Conservation (phyloP, 345 rosid species). For the Syzygium grande region DNA sequence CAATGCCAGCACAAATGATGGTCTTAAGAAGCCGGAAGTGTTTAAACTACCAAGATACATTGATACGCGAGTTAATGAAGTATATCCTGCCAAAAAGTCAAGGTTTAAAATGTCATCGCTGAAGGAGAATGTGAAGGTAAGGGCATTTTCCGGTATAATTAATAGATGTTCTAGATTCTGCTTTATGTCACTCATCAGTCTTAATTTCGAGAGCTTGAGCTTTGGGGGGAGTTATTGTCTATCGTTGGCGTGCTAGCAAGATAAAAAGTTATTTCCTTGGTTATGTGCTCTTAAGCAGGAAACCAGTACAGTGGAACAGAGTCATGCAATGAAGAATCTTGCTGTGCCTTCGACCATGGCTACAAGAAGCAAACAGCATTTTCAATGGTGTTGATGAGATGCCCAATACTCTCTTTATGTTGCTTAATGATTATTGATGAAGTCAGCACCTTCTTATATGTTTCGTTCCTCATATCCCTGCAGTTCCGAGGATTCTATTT, state of each 20-base stretch:
- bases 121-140: conserved; percentile 71
- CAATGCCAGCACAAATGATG: conserved; percentile 25
- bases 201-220: neutral
- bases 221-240: too few species aligned
- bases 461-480: conserved; percentile 3
- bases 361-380: conserved; percentile 39
- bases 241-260: neutral
- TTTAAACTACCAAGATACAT: conserved; percentile 52
- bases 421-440: neutral
- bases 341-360: conserved; percentile 45
- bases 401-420: neutral
- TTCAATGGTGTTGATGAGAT: conserved; percentile 27
- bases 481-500: conserved; percentile 35
- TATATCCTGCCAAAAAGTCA: conserved; percentile 72
- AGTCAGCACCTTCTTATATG: neutral
- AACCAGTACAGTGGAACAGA: conserved; percentile 31
- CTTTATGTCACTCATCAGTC: neutral
- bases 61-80: conserved; percentile 63
- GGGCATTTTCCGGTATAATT: neutral
- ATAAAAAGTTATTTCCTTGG: conserved; percentile 2
- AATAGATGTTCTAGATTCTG: neutral
- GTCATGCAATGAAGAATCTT: conserved; percentile 31
- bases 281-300: conserved; percentile 33
- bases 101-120: conserved; percentile 38
- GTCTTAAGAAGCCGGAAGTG: conserved; percentile 39